Conservation (phyloP, 2,329 filamentous ascomycete species). For the Colletotrichum sp. region DNA sequence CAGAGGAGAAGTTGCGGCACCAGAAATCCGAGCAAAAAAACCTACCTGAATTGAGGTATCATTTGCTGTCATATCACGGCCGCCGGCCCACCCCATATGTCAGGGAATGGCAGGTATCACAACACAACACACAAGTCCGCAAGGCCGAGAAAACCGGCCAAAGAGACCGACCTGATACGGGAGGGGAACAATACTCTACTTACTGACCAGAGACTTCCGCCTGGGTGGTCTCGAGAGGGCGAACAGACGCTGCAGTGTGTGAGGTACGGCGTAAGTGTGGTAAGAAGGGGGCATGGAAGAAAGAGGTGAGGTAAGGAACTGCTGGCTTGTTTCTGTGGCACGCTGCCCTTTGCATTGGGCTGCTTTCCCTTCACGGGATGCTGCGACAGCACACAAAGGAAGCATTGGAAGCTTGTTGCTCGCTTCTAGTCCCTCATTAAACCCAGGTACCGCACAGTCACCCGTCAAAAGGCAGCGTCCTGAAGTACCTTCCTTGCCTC, state of each 20-base stretch:
- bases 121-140: not conserved
- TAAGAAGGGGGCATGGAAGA: not conserved
- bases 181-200: not conserved
- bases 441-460: not conserved
- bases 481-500: not conserved
- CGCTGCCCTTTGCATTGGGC: not conserved
- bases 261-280: not conserved
- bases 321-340: not conserved
- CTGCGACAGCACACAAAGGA: constrained; percentile 16
- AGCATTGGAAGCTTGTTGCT: constrained; percentile 6
- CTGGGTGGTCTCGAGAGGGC: not conserved
- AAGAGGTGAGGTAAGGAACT: not conserved
- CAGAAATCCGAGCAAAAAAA: not conserved
- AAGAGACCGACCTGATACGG: not conserved
- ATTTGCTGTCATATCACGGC: not conserved
- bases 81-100: not conserved
- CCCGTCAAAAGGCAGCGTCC: not conserved
- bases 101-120: not conserved
- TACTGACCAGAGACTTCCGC: not conserved
- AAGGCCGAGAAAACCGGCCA: not conserved
- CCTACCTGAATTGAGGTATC: not conserved
- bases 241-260: not conserved
- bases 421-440: not conserved
- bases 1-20: not conserved
- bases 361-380: constrained; percentile 8